These are phyloP conservation scores for Penicillium desertorum DNA, from an alignment of 495 filamentous ascomycete genomes.

Conservation along the genomic window DNA sequence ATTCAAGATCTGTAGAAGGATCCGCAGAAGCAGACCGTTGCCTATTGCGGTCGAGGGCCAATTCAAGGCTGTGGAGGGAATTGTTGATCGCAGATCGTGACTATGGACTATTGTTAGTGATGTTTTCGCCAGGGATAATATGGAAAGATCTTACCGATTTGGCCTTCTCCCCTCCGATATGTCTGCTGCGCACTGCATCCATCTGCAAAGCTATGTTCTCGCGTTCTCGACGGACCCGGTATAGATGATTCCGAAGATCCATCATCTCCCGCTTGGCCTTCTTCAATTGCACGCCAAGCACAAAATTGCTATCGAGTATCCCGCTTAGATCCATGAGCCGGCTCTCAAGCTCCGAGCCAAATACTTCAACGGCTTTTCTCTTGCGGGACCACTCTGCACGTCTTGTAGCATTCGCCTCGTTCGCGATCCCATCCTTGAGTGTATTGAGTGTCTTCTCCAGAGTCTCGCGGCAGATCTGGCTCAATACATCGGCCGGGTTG, in stretches of 20 bases:
- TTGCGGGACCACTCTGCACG: slow-evolving; percentile 60
- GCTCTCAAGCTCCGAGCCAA: slow-evolving; percentile 64
- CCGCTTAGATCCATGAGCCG: slow-evolving; percentile 54
- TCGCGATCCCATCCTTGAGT: slow-evolving; percentile 39
- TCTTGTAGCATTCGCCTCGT: slow-evolving; percentile 36
- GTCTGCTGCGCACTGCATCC: slow-evolving; percentile 65
- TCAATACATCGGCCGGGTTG: slow-evolving; percentile 67
- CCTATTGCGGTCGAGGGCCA: slow-evolving; percentile 47
- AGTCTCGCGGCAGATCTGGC: slow-evolving; percentile 68
- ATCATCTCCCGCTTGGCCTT: slow-evolving; percentile 64
- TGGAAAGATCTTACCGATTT: slow-evolving; percentile 33
- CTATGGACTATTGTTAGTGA: slow-evolving; percentile 26
- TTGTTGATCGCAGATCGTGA: slow-evolving; percentile 47
- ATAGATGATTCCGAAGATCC: slow-evolving; percentile 61
- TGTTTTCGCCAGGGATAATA: background rate
- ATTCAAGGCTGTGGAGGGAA: slow-evolving; percentile 45
- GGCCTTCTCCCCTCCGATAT: slow-evolving; percentile 44
- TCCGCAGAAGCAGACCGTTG: slow-evolving; percentile 24
- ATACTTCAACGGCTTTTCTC: slow-evolving; percentile 64
- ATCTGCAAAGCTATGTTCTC: slow-evolving; percentile 66
- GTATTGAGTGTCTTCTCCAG: slow-evolving; percentile 52
- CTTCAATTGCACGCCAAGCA: slow-evolving; percentile 60
- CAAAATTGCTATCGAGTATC: slow-evolving; percentile 63
- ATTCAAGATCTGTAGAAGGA: slow-evolving; percentile 41
- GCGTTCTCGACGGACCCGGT: slow-evolving; percentile 61